Conservation (phyloP, 768 basidiomycete genomes). For the Tylopilus rubrobrunneus region DNA sequence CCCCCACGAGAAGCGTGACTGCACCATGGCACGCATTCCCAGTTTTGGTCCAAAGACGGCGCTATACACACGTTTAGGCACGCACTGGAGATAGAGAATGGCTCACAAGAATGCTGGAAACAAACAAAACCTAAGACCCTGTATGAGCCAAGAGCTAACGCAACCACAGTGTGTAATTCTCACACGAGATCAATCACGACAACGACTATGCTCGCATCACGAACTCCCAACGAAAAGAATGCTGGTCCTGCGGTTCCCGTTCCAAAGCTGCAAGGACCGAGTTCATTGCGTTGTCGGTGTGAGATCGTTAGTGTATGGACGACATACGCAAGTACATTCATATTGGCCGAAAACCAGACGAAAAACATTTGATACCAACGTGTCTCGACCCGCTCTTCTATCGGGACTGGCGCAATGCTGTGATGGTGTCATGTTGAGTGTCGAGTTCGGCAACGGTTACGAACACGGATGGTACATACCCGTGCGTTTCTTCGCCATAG, state of each 20-base stretch:
- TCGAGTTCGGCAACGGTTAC: neutral
- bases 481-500: constrained; percentile 41
- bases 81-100: neutral
- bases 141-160: constrained; percentile 2
- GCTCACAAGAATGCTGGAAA: constrained; percentile 39
- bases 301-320: neutral
- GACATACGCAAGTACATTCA: constrained; percentile 42
- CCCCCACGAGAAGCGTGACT: constrained; percentile 53
- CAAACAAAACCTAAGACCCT: constrained; percentile 25
- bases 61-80: constrained; percentile 22
- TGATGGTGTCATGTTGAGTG: neutral
- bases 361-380: constrained; percentile 47
- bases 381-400: constrained; percentile 35
- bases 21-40: constrained; percentile 57
- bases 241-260: constrained; percentile 50
- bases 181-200: constrained; percentile 45
- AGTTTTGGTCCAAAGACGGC: constrained; percentile 52
- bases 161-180: constrained; percentile 1
- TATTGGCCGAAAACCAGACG: constrained; percentile 47
- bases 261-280: constrained; percentile 35
- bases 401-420: constrained; percentile 39
- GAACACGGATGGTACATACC: constrained; percentile 23
- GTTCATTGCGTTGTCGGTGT: neutral
- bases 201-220: constrained; percentile 39
- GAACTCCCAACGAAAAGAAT: constrained; percentile 43